Base-by-base conservation (phyloP, 1,284 basidiomycete genomes). In the Hypsizygus ulmarius region DNA sequence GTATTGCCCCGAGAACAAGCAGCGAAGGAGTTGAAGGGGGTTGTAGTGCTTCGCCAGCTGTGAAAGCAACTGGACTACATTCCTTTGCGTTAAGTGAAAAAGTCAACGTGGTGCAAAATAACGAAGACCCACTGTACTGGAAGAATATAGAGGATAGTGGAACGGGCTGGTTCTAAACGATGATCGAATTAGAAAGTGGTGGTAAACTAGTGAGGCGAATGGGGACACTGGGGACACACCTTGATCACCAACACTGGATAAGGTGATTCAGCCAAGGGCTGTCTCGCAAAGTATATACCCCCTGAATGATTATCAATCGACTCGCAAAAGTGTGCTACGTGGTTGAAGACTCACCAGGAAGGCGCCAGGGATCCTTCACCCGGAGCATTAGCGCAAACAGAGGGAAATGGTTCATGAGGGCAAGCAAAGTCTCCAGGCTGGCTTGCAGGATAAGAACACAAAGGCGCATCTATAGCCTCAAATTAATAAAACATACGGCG, bases 391-490 rank as follows among this genome's bases (percentile, higher is more conserved):
- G 66, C 0, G 87, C 87, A 65, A 97, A 98, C 7, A 97, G 70
- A 1, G 95, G 94, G 58, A 97, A 93, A 50, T 92, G 84, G 55
- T 97, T 95, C 70, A 97, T 78, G 52, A 91, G 82, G 0, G 82
- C 84, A 12, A 93, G 68, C 1, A 78, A 66, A 1, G 80, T 82
- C 54, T 87, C 82, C 29, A 92, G 67, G 6, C 64, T 63, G 0
- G 81, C 84, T 56, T 88, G 81, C 1, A 82, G 49, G 1, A 78
- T 55, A 15, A 91, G 74, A 3, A 82, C 75, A 2, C 66, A 70
- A 0, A 91, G 64, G 3, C 85, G 82, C 32, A 82, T 68, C 91
- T 92, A 36, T 39, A 35, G 21, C 2, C 12, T 6, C 27, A 33
- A 5, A 39, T 48, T 12, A 27, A 21, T n/a, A 27, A 25, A 25